A percentile compares a stretch with the other conserved stretches of the same genome.
Evolutionary conservation across 148 eudicot genomes (phyloP).

Genomic region (Heliamphora exappendiculata): DNA sequence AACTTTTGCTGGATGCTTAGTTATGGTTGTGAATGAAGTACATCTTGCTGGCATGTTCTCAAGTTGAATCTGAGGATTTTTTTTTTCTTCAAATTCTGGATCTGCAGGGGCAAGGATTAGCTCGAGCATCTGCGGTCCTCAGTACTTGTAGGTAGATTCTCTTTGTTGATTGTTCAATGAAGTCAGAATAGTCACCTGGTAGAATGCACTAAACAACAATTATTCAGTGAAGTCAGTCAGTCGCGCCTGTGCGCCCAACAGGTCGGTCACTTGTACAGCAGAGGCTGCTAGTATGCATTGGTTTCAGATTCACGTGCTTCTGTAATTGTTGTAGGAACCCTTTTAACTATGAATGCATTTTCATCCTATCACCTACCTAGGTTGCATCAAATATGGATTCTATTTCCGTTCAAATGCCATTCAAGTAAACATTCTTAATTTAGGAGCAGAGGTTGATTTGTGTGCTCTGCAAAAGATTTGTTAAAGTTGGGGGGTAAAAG

Average conservation of each 20-base stretch:
- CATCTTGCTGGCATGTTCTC: background rate
- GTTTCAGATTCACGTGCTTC: background rate
- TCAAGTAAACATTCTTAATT: background rate
- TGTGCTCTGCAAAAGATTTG: background rate
- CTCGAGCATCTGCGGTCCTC: background rate
- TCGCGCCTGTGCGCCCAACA: background rate
- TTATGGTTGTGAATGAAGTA: background rate
- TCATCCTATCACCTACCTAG: background rate
- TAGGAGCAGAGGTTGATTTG: background rate
- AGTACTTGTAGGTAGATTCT: background rate
- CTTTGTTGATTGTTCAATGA: background rate
- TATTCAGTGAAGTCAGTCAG: conserved; percentile 1
- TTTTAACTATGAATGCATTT: background rate
- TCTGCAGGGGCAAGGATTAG: background rate
- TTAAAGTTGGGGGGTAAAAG: background rate
- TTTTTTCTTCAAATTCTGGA: background rate
- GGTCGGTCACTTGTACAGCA: background rate
- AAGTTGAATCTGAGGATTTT: background rate
- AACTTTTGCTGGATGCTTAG: background rate
- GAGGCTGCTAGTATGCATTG: background rate
- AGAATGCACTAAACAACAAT: background rate
- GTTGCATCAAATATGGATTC: background rate
- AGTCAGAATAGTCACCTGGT: background rate
- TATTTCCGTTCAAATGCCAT: background rate
- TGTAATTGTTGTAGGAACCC: background rate